A percentile compares a stretch with the other conserved stretches of the same genome.
Evolutionary conservation across 2,329 filamentous ascomycete species (phyloP).

Genomic region (Talaromyces piceae): DNA sequence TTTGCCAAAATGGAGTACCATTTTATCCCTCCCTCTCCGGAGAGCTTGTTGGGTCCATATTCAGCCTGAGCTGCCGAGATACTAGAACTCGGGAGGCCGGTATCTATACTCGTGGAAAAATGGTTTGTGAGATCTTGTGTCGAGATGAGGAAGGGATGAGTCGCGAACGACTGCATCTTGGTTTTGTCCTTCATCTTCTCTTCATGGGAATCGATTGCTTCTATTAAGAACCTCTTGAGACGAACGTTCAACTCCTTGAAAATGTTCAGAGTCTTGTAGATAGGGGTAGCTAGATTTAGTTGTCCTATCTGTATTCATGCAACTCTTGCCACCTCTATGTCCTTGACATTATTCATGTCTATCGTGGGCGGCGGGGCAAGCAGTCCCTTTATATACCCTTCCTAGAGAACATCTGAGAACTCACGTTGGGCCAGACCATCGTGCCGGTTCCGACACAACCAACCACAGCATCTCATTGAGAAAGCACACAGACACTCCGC

Average conservation of each 20-base stretch:
- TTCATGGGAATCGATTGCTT: background rate
- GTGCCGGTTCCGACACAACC: background rate
- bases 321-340: background rate
- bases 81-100: conserved; percentile 39
- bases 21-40: conserved; percentile 38
- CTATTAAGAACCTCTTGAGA: background rate
- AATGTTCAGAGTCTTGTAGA: background rate
- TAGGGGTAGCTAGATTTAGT: background rate
- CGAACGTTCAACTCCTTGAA: background rate
- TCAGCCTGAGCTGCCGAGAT: conserved; percentile 38
- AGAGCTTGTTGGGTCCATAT: conserved; percentile 46
- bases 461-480: background rate
- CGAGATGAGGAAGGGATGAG: conserved; percentile 27
- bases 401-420: background rate
- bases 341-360: too few relatives aligned
- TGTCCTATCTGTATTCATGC: background rate
- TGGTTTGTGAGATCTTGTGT: conserved; percentile 35
- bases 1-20: conserved; percentile 44
- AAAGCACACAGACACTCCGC: background rate
- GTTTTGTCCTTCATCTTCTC: conserved; percentile 10
- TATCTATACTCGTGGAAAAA: conserved; percentile 41
- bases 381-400: background rate
- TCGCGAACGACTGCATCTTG: conserved; percentile 3
- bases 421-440: background rate
- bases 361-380: background rate